These are phyloP conservation scores for Teunomyces atbi DNA, from an alignment of 805 yeast genomes.

Conservation along the genomic window DNA sequence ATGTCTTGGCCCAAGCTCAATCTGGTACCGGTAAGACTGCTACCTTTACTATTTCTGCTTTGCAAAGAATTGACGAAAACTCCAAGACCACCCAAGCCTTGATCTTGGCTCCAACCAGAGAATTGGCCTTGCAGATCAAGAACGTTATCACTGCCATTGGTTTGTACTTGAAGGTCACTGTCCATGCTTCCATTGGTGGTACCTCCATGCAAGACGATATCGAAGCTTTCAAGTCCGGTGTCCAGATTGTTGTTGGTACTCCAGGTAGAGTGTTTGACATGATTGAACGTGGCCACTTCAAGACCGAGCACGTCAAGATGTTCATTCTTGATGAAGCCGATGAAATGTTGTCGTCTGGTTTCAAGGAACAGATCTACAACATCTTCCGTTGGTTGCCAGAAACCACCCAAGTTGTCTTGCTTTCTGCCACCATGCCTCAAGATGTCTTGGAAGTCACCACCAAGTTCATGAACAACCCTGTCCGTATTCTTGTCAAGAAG, in stretches of 20 bases:
- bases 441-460: slow-evolving; percentile 90
- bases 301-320: slow-evolving; percentile 78
- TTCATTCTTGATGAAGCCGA: slow-evolving; percentile 95
- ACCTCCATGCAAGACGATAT: slow-evolving; percentile 79
- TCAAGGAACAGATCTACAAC: slow-evolving; percentile 93
- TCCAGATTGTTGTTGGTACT: slow-evolving; percentile 93
- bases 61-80: slow-evolving; percentile 78
- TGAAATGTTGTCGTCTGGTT: slow-evolving; percentile 88
- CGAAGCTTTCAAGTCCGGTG: slow-evolving; percentile 71
- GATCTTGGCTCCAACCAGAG: slow-evolving; percentile 93
- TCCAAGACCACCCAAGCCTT: slow-evolving; percentile 82
- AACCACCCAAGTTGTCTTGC: slow-evolving; percentile 86
- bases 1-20: slow-evolving; percentile 97
- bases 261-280: slow-evolving; percentile 95
- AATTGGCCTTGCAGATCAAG: slow-evolving; percentile 90
- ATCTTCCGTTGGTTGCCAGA: slow-evolving; percentile 83
- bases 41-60: slow-evolving; percentile 90
- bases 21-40: slow-evolving; percentile 99
- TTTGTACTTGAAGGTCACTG: slow-evolving; percentile 78
- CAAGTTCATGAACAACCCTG: slow-evolving; percentile 91
- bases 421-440: slow-evolving; percentile 90
- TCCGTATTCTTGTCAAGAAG: slow-evolving; percentile 88
- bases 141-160: slow-evolving; percentile 85
- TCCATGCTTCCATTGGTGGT: slow-evolving; percentile 95
- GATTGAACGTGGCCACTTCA: slow-evolving; percentile 77